A percentile compares a stretch with the other conserved stretches of the same genome.
phyloP scores from a whole-genome alignment of 2,329 filamentous ascomycete species.

The Botryosphaeria dothidea region DNA sequence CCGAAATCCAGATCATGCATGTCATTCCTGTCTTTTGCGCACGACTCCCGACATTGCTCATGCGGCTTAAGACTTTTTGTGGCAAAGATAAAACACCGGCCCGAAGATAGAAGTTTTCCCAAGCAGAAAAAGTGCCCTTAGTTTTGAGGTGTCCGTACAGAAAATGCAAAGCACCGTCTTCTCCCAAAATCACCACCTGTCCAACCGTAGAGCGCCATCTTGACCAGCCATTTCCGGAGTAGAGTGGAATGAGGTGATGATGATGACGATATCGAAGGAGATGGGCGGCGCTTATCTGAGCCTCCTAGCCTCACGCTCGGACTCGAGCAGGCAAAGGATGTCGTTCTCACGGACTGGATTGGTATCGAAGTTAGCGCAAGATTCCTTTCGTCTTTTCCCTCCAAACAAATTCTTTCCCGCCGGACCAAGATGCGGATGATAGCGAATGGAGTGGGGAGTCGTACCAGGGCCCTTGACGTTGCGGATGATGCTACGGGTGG shows the following conservation, averaged over 20 bases:
- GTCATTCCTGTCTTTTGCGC: slow-evolving; percentile 14
- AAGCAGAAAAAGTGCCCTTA: slow-evolving; percentile 10
- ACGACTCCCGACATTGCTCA: slow-evolving; percentile 4
- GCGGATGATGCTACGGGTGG: slow-evolving; percentile 96
- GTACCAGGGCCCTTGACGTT: slow-evolving; percentile 99
- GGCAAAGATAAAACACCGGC: slow-evolving; percentile 6
- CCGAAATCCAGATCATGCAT: slow-evolving; percentile 4
- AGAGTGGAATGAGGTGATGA: neutral
- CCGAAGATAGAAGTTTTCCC: slow-evolving; percentile 5
- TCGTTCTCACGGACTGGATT: slow-evolving; percentile 72
- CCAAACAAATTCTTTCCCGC: neutral
- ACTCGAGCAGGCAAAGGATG: slow-evolving; percentile 99
- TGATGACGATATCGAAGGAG: neutral
- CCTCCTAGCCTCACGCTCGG: slow-evolving; percentile 96
- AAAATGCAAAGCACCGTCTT: slow-evolving; percentile 7
- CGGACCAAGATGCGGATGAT: neutral
- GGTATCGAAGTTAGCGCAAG: neutral
- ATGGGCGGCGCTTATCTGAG: slow-evolving; percentile 72
- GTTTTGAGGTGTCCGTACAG: slow-evolving; percentile 13
- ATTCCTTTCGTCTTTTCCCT: neutral
- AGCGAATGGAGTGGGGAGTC: slow-evolving; percentile 28
- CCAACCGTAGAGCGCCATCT: slow-evolving; percentile 7
- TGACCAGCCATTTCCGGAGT: neutral
- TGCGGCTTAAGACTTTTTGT: slow-evolving; percentile 1
- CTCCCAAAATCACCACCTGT: neutral